Percentiles rank a stretch among this genome's conserved stretches.
Evolutionary conservation across 2,329 filamentous ascomycete genomes (phyloP).

Genomic region (Clonostachys solani): DNA sequence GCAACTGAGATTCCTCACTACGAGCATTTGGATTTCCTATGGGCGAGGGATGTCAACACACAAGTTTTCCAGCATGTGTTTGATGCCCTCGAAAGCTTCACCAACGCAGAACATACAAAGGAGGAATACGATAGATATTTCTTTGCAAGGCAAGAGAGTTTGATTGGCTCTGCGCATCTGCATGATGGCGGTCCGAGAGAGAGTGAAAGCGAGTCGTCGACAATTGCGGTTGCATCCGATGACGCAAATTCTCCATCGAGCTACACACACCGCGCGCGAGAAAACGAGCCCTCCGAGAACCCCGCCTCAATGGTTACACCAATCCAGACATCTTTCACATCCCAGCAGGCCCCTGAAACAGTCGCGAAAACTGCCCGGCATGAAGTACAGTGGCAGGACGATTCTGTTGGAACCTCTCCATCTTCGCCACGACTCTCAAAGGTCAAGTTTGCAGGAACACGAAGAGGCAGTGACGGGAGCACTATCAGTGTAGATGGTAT

Average conservation of each 20-base stretch:
- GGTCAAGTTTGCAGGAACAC: slow-evolving; percentile 18
- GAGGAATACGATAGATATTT: slow-evolving; percentile 59
- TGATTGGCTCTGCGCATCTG: slow-evolving; percentile 28
- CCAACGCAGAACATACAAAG: slow-evolving; percentile 49
- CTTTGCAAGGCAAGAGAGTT: slow-evolving; percentile 43
- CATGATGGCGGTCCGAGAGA: slow-evolving; percentile 8
- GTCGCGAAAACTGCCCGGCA: background rate
- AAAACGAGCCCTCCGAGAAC: too few relatives aligned
- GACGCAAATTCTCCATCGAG: background rate
- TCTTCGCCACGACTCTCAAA: slow-evolving; percentile 12
- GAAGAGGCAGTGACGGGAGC: slow-evolving; percentile 13
- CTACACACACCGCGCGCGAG: too few relatives aligned
- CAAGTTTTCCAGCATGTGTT: slow-evolving; percentile 91
- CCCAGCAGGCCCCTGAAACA: too few relatives aligned
- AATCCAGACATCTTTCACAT: too few relatives aligned
- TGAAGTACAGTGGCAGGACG: background rate
- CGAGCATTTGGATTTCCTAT: slow-evolving; percentile 95
- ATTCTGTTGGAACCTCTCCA: slow-evolving; percentile 2
- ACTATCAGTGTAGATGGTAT: slow-evolving; percentile 34
- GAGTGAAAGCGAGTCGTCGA: background rate
- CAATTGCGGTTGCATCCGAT: background rate
- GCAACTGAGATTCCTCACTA: slow-evolving; percentile 88
- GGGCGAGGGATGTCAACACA: slow-evolving; percentile 79
- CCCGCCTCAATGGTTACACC: too few relatives aligned
- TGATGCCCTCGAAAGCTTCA: slow-evolving; percentile 75